Conservation (phyloP, 192 early-diverging fungal species). For the Coemansia sp. region DNA sequence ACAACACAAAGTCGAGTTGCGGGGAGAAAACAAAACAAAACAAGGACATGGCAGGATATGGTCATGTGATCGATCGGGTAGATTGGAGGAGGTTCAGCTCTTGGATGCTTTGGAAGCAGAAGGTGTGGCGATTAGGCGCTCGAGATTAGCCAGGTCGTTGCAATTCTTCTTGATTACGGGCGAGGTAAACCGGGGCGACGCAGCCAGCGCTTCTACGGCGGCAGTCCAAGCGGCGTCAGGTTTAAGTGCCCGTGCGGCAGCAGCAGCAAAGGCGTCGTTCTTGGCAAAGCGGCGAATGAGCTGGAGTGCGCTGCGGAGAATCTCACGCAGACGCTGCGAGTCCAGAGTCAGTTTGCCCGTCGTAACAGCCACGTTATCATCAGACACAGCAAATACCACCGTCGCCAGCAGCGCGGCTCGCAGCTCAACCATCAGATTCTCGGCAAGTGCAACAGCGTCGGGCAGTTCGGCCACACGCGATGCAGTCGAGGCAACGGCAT, state of each 20-base stretch:
- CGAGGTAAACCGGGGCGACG: slow-evolving; percentile 16
- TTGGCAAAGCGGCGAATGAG: slow-evolving; percentile 12
- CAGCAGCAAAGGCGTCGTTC: slow-evolving; percentile 8
- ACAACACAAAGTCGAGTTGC: background rate
- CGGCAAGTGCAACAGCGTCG: background rate
- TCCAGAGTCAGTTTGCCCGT: slow-evolving; percentile 22
- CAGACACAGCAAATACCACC: slow-evolving; percentile 17
- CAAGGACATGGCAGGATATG: background rate
- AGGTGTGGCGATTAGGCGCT: background rate
- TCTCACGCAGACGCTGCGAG: slow-evolving; percentile 33
- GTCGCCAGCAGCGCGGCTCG: slow-evolving; percentile 24
- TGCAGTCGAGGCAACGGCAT: slow-evolving; percentile 2
- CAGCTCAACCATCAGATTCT: slow-evolving; percentile 12
- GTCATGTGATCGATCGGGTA: background rate
- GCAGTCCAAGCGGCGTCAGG: slow-evolving; percentile 20
- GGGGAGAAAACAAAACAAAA: background rate
- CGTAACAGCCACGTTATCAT: slow-evolving; percentile 19
- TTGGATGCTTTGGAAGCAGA: background rate
- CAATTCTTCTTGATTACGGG: slow-evolving; percentile 18
- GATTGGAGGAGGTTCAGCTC: no score
- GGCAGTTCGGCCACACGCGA: slow-evolving; percentile 10
- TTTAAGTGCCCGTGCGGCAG: slow-evolving; percentile 7
- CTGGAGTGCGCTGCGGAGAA: slow-evolving; percentile 16
- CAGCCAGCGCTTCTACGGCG: slow-evolving; percentile 16
- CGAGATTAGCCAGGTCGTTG: background rate